Base-by-base conservation (phyloP, 257 asterid genomes). In the Nicotiana paniculata region DNA sequence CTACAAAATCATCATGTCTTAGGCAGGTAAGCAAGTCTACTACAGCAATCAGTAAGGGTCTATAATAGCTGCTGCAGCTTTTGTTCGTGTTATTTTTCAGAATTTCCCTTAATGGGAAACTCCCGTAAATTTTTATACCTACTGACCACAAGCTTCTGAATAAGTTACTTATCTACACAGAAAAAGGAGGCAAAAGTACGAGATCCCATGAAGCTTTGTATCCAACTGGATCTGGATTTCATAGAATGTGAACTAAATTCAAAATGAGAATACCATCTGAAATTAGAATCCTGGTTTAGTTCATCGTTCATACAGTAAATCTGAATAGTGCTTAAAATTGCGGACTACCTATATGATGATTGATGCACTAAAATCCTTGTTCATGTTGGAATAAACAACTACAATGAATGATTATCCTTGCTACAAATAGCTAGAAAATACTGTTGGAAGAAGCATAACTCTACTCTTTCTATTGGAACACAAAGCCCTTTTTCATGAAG, bases 131-230 rank as follows among this genome's bases (percentile, higher is more conserved):
- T 70, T 70, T 6, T 70, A 69, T 21, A 18, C 78, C 15, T 1
- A 72, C 26, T 72, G 61, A 72, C 79, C 79, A 72, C 79, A 72
- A 70, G 37, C 48, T 24, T 46, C 53, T 55, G 24, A 70, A 70
- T 70, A 70, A 39, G 77, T 39, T 39, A 69, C 77, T 69, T 35
- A 43, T 70, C 58, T 70, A 39, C 35, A 39, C 77, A 39, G 58
- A 55, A 70, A 43, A 69, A 13, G 57, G 57, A n/a, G 0, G 77
- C 33, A 39, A 39, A 68, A 39, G 57, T 69, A 69, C 33, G 43
- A 39, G 33, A 39, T 55, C 51, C 12, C 33, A 39, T n/a, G 5
- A 39, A 21, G 55, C 77, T 39, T 1, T 26, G 4, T 69, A 53
- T 11, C 18, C 77, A 70, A 70, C 58, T 70, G 77, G 57, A 21